Conservation (phyloP, 2,329 filamentous ascomycete genomes). For the Tolypocladium inflatum region DNA sequence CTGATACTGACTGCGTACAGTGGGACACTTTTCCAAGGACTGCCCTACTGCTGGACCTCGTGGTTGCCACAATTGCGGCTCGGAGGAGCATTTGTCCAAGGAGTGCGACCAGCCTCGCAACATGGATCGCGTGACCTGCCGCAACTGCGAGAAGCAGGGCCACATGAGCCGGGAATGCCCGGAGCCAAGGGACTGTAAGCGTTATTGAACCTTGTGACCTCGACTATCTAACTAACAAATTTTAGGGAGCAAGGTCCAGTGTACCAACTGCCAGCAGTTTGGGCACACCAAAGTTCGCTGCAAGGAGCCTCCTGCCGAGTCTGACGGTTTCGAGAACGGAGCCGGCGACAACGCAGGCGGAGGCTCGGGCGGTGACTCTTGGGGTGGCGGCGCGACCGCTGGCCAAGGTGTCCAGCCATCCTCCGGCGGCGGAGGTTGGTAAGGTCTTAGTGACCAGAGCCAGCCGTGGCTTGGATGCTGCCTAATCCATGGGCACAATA, state of each 20-base stretch:
- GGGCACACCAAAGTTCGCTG: slow-evolving; percentile 30
- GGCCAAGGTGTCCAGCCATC: not conserved
- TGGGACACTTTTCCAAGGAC: slow-evolving; percentile 53
- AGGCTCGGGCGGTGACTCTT: not conserved
- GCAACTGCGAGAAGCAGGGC: slow-evolving; percentile 49
- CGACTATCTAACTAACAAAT: slow-evolving; percentile 8
- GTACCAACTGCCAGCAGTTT: slow-evolving; percentile 26
- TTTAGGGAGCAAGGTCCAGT: slow-evolving; percentile 29
- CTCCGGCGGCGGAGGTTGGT: slow-evolving; percentile 1
- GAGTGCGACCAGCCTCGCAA: slow-evolving; percentile 40
- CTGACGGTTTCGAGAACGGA: not conserved
- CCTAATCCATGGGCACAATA: not conserved
- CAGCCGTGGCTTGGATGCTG: not conserved
- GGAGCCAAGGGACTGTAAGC: slow-evolving; percentile 36
- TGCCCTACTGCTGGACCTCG: slow-evolving; percentile 51
- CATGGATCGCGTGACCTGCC: slow-evolving; percentile 43
- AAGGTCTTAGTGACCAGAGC: not conserved
- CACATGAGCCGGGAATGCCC: slow-evolving; percentile 56
- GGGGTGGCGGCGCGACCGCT: not conserved
- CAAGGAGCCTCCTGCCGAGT: slow-evolving; percentile 14
- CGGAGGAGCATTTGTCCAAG: slow-evolving; percentile 47
- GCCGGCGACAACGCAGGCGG: not conserved
- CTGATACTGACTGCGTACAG: slow-evolving; percentile 18
- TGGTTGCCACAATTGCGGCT: slow-evolving; percentile 53
- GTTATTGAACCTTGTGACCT: not conserved